phyloP scores from a whole-genome alignment of 192 early-diverging fungal species.

The Gonapodya sp. region DNA sequence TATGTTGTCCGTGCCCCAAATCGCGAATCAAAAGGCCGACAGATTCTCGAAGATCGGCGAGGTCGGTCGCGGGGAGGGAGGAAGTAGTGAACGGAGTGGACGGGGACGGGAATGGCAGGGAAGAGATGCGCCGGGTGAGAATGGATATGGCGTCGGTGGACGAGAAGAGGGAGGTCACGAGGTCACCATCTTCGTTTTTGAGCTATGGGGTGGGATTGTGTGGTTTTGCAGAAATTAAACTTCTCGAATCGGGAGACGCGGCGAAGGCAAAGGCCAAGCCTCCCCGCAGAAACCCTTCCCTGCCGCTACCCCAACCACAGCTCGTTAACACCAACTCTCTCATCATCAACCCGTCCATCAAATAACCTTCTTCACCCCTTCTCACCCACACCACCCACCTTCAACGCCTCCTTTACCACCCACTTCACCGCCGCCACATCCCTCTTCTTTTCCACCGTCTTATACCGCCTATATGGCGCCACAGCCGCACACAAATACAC shows the following conservation, averaged over 20 bases:
- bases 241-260: background rate
- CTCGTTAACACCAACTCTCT: slow-evolving; percentile 11
- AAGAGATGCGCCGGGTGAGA: background rate
- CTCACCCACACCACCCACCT: slow-evolving; percentile 16
- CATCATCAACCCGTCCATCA: slow-evolving; percentile 13
- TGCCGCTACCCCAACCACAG: too few relatives aligned
- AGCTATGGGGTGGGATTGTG: background rate
- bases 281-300: background rate
- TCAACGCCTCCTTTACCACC: slow-evolving; percentile 23
- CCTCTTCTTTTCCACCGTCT: slow-evolving; percentile 25
- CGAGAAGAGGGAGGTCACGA: background rate
- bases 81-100: background rate
- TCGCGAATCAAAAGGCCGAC: slow-evolving; percentile 27
- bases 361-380: slow-evolving; percentile 12
- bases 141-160: background rate
- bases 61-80: background rate
- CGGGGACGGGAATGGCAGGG: background rate
- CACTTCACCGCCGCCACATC: slow-evolving; percentile 18
- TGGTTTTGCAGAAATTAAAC: background rate
- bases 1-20: slow-evolving; percentile 16
- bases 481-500: slow-evolving; percentile 19
- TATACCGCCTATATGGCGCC: slow-evolving; percentile 12
- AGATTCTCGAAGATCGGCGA: slow-evolving; percentile 5
- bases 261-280: background rate
- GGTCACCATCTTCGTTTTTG: background rate